A percentile compares a stretch with the other conserved stretches of the same genome.
These are phyloP conservation scores for Entomortierella lignicola DNA, from an alignment of 192 early-diverging fungal genomes.

Conservation along the genomic window DNA sequence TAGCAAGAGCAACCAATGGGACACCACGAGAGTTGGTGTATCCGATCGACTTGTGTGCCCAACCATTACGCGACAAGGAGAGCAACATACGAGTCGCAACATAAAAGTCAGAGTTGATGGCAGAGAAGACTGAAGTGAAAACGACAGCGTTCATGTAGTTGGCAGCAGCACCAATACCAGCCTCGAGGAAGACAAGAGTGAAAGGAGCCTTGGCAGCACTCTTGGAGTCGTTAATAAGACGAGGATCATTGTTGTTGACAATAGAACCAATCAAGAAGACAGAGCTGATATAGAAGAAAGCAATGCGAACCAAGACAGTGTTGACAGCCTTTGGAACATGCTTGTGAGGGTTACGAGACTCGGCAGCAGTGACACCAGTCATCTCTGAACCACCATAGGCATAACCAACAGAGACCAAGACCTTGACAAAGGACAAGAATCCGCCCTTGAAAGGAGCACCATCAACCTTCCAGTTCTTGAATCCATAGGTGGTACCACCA, in stretches of 20 bases:
- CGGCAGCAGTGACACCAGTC: slow-evolving; percentile 90
- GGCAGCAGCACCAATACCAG: slow-evolving; percentile 71
- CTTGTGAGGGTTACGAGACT: slow-evolving; percentile 79
- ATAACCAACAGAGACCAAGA: slow-evolving; percentile 83
- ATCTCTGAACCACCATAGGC: slow-evolving; percentile 91
- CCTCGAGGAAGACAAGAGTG: slow-evolving; percentile 72
- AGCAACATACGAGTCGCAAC: slow-evolving; percentile 85
- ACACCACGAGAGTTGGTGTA: slow-evolving; percentile 72
- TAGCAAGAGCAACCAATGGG: slow-evolving; percentile 67
- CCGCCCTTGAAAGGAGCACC: slow-evolving; percentile 74
- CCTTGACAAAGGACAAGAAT: slow-evolving; percentile 69
- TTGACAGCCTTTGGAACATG: slow-evolving; percentile 78
- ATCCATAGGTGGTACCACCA: slow-evolving; percentile 69
- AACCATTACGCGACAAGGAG: slow-evolving; percentile 79
- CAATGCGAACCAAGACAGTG: slow-evolving; percentile 80
- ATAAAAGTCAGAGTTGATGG: slow-evolving; percentile 90
- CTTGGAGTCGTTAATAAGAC: slow-evolving; percentile 58
- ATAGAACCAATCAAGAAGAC: slow-evolving; percentile 78
- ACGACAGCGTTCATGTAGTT: slow-evolving; percentile 81
- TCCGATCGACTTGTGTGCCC: slow-evolving; percentile 76
- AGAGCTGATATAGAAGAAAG: slow-evolving; percentile 73
- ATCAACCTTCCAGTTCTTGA: slow-evolving; percentile 68
- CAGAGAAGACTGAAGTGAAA: slow-evolving; percentile 74
- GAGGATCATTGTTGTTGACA: slow-evolving; percentile 66
- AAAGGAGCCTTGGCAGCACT: slow-evolving; percentile 75